Evolutionary conservation across 345 rosid genomes (phyloP), one percentile per base, ranked within the genome.

Genomic region (Lepidium africanum): DNA sequence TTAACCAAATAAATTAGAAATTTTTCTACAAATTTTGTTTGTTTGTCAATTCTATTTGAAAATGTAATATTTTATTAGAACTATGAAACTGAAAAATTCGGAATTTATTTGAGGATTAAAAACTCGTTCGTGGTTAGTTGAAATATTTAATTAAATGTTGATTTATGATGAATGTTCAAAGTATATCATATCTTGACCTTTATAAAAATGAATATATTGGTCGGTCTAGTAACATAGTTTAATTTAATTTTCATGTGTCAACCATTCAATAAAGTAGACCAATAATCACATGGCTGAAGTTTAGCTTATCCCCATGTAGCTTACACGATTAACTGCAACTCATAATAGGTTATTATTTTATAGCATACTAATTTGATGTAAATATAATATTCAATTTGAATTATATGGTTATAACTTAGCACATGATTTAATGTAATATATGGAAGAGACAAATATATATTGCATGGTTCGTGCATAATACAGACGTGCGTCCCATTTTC

Each of bases 401-500:
- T 49, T 41, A 66, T 37, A 33, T 57, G 5, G 23, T 27, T 74
- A 67, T 45, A 53, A 30, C 43, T 23, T 61, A 68, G 69, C 74
- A 54, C 69, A 75, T 69, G 74, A 69, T 13, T 16, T 68, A 61
- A 56, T 53, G 78, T 62, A 61, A 54, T n/a, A n/a, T n/a, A n/a
- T 55, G 70, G 40, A 53, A 15, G 10, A 55, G 65, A 16, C 41
- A 42, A 14, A 67, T 27, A 37, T 40, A 59, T 67, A 59, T 67
- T 74, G 77, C 77, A 74, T 74, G 77, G 69, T 62, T 67, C 57
- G 78, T 74, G 73, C 74, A 45, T 69, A 30, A 33, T 14, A 33
- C 60, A 54, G 78, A 69, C 74, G 78, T 75, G 78, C 78, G 17
- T 53, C 52, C 78, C 78, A 68, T 67, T 55, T 54, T 69, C 74